Base-by-base conservation (phyloP, 2,329 filamentous ascomycete genomes). In the Verticillium albo-atrum region DNA sequence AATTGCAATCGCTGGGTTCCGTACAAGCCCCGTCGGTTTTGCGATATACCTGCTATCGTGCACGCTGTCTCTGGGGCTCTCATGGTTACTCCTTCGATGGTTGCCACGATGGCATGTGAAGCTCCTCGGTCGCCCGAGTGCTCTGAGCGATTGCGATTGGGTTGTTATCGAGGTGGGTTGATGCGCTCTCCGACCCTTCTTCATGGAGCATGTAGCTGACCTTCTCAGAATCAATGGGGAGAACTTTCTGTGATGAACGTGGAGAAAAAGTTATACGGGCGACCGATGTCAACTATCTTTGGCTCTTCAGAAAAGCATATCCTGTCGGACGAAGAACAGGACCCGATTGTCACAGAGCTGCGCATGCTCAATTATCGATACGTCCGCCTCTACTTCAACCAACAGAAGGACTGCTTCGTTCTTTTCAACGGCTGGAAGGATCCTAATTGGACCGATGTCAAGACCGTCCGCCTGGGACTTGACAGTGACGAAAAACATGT, bases 391-490 rank as follows among this genome's bases (percentile, higher is more conserved):
- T 94, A 89, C 70, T 98, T 90, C 70, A 91, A 99, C 68, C 92
- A 94, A 1, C 70, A 91, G 14, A 90, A 91, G 68, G 95, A 97
- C 75, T 95, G 89, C 73, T 98, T 98, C 66, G 78, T 93, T 28
- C 81, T 96, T 3, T 90, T 89, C 60, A 93, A 87, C 68, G 91
- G 91, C 32, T 99, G 95, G 95, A 97, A 96, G 73, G 95, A 99
- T 68, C 92, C 94, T 0, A 78, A 84, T 26, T 99, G 95, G 95
- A 90, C 85, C 2, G 86, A 92, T 68, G 84, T 94, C 1, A 86
- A 87, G 60, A 78, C 84, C 6, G 86, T 97, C 61, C 88, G 92
- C 58, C 79, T 80, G 57, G 95, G 95, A 6, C 84, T 99, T 51
- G 92, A 96, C 70, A 90, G 87, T 60, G 95, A 98, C 56, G 92